phyloP scores from a whole-genome alignment of 2,329 filamentous ascomycete genomes.

The Xylariaceae sp. region DNA sequence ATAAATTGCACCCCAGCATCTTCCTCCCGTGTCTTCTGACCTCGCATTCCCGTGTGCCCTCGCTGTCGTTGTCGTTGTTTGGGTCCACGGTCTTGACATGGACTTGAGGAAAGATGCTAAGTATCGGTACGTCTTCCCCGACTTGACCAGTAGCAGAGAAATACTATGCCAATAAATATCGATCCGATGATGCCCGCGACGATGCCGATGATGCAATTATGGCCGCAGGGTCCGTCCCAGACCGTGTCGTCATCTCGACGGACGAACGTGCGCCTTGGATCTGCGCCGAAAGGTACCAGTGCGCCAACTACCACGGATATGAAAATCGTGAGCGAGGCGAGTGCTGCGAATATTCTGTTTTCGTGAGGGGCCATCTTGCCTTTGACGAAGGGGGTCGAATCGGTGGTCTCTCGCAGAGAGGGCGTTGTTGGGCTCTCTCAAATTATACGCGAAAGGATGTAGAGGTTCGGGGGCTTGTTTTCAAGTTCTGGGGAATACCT shows the following conservation, averaged over 20 bases:
- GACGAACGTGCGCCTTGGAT: background rate
- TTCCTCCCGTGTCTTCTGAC: too few species aligned
- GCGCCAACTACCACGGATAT: background rate
- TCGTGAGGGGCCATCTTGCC: background rate
- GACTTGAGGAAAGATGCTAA: background rate
- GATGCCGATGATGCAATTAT: constrained; percentile 9
- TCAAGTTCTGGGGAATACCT: too few species aligned
- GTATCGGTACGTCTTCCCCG: background rate
- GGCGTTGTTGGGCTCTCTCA: too few species aligned
- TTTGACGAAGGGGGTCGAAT: background rate
- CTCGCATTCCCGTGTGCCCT: too few species aligned
- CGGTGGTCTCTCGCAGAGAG: too few species aligned
- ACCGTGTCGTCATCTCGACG: background rate
- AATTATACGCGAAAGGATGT: too few species aligned
- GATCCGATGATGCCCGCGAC: background rate
- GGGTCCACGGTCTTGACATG: too few species aligned
- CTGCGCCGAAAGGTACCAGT: background rate
- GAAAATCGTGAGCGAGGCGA: background rate
- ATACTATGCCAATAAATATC: background rate
- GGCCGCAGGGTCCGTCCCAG: background rate
- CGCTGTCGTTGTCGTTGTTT: too few species aligned
- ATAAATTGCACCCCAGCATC: too few species aligned
- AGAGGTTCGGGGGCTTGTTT: too few species aligned
- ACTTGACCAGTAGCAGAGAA: constrained; percentile 3
- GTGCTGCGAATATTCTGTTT: background rate